phyloP scores from a whole-genome alignment of 1,284 basidiomycete species.

The Microbotryum intermedium region DNA sequence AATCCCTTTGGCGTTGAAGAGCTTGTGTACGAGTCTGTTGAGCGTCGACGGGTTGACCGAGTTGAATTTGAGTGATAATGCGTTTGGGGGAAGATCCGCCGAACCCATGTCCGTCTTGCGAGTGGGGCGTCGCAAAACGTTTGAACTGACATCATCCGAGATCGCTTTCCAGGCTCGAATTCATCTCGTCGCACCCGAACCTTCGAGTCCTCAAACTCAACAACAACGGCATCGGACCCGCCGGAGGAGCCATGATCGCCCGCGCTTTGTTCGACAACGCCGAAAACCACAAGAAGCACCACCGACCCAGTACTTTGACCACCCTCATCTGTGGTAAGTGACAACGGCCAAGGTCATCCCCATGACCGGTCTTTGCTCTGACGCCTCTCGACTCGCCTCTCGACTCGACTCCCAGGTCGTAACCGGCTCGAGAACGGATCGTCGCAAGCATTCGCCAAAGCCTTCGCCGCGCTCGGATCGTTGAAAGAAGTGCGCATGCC shows the following conservation, averaged over 20 bases:
- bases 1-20: slow-evolving; percentile 81
- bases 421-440: slow-evolving; percentile 91
- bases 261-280: slow-evolving; percentile 75
- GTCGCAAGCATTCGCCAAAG: slow-evolving; percentile 72
- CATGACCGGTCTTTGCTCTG: no score
- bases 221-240: slow-evolving; percentile 95
- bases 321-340: slow-evolving; percentile 70
- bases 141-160: no score
- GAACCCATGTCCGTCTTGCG: slow-evolving; percentile 80
- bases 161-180: slow-evolving; percentile 31
- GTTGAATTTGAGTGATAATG: slow-evolving; percentile 90
- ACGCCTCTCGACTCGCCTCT: background rate
- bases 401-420: slow-evolving; percentile 40
- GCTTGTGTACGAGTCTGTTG: slow-evolving; percentile 79
- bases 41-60: slow-evolving; percentile 71
- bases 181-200: slow-evolving; percentile 62
- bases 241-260: slow-evolving; percentile 77
- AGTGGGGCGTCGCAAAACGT: no score
- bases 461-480: slow-evolving; percentile 71
- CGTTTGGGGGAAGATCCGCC: slow-evolving; percentile 90
- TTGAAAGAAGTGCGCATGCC: slow-evolving; percentile 83
- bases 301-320: slow-evolving; percentile 57
- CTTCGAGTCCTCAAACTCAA: slow-evolving; percentile 81
- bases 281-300: slow-evolving; percentile 55
- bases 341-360: background rate